Conservation (phyloP, 441 rosid genomes). For the Erysimum cheiri region DNA sequence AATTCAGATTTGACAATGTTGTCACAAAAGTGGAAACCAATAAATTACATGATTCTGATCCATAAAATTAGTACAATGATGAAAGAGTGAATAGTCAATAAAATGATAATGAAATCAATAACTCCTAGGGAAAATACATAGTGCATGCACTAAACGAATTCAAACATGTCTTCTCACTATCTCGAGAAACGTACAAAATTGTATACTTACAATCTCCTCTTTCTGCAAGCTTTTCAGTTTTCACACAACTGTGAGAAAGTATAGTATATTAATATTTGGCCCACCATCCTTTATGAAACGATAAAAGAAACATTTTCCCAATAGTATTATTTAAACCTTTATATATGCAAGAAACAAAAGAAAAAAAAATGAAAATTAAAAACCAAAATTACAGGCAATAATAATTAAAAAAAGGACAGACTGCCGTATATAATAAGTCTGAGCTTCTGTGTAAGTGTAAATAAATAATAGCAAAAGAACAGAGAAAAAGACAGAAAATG, state of each 20-base stretch:
- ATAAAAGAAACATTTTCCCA: not conserved
- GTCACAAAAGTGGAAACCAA: constrained; percentile 42
- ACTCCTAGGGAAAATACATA: constrained; percentile 18
- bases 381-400: constrained; percentile 43
- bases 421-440: constrained; percentile 40
- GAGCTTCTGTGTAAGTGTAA: constrained; percentile 48
- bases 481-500: constrained; percentile 74
- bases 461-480: constrained; percentile 51
- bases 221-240: constrained; percentile 42
- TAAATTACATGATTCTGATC: constrained; percentile 34
- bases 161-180: constrained; percentile 42
- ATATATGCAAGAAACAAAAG: too few relatives aligned
- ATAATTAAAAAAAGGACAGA: constrained; percentile 45
- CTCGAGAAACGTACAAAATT: constrained; percentile 48
- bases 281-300: constrained; percentile 38
- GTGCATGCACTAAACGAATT: constrained; percentile 38
- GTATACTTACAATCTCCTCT: constrained; percentile 44
- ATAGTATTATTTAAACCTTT: not conserved
- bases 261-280: constrained; percentile 32
- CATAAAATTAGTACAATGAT: constrained; percentile 35
- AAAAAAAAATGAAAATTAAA: too few relatives aligned
- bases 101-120: constrained; percentile 31
- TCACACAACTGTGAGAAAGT: constrained; percentile 42
- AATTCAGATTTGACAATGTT: constrained; percentile 39
- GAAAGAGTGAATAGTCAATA: constrained; percentile 10